phyloP scores from a whole-genome alignment of 768 basidiomycete species.

The Holtermanniella nyarrowii region DNA sequence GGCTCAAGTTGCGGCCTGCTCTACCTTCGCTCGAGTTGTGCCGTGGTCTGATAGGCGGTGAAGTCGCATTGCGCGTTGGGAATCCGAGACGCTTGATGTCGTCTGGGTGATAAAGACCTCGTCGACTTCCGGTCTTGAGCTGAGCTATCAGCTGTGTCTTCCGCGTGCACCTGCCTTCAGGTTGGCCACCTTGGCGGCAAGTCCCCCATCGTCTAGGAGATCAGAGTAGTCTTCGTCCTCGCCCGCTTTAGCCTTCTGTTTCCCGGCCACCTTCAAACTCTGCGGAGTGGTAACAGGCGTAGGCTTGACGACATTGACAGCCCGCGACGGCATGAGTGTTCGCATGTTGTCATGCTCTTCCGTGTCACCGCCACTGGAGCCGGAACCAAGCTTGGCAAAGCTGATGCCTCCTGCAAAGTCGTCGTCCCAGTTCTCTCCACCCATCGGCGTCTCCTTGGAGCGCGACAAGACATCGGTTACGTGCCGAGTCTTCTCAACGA shows the following conservation, averaged over 20 bases:
- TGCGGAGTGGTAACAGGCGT: no score
- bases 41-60: background rate
- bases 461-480: conserved; percentile 19
- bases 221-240: conserved; percentile 83
- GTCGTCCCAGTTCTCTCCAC: conserved; percentile 88
- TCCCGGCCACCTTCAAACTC: no score
- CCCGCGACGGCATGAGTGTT: background rate
- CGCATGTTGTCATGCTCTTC: background rate
- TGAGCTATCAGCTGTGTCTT: conserved; percentile 1
- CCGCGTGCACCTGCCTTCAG: conserved; percentile 55
- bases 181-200: conserved; percentile 70
- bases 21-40: background rate
- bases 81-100: conserved; percentile 10
- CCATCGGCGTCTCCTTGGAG: conserved; percentile 20
- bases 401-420: conserved; percentile 94
- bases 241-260: no score
- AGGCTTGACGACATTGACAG: background rate
- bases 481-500: conserved; percentile 50
- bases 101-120: conserved; percentile 30
- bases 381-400: conserved; percentile 68
- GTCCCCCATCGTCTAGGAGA: conserved; percentile 54
- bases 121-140: conserved; percentile 18
- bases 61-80: background rate
- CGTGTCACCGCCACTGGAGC: background rate
- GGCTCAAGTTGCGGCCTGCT: conserved; percentile 1